Conservation (phyloP, 352 stramenopile genomes). For the Phytophthora chlamydospora region DNA sequence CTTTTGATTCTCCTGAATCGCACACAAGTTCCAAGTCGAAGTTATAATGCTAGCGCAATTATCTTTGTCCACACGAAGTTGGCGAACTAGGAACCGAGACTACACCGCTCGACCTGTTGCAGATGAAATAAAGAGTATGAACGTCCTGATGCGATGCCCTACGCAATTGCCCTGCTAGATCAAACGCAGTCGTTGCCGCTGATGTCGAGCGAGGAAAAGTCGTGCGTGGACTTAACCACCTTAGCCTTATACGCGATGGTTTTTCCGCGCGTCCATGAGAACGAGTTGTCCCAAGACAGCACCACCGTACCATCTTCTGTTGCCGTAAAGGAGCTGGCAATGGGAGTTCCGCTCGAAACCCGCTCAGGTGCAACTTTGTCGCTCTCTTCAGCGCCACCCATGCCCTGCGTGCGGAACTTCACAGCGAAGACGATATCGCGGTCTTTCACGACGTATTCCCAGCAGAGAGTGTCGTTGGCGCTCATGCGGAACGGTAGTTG, state of each 20-base stretch:
- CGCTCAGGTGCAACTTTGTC: conserved; percentile 60
- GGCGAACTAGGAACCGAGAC: no score
- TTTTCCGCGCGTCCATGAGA: conserved; percentile 73
- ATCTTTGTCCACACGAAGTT: no score
- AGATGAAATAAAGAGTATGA: conserved; percentile 8
- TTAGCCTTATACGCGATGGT: conserved; percentile 80
- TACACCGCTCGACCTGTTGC: neutral
- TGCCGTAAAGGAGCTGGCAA: conserved; percentile 67
- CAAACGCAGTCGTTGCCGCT: conserved; percentile 76
- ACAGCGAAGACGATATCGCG: conserved; percentile 73
- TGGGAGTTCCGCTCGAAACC: conserved; percentile 38
- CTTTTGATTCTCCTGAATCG: no score
- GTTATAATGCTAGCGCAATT: no score
- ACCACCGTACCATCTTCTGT: conserved; percentile 71
- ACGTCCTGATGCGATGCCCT: neutral
- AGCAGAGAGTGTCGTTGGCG: conserved; percentile 77
- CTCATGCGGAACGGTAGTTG: conserved; percentile 76
- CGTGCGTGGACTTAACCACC: conserved; percentile 77
- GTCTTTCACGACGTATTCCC: conserved; percentile 71
- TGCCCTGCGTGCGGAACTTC: conserved; percentile 75
- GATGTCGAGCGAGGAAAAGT: conserved; percentile 78
- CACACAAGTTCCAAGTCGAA: no score
- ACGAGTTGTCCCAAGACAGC: conserved; percentile 78
- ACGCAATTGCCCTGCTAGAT: neutral
- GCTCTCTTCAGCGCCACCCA: conserved; percentile 63